Percentiles rank a stretch among this genome's conserved stretches.
Conservation (phyloP, 1,284 basidiomycete species). For the Tranzscheliella williamsii region DNA sequence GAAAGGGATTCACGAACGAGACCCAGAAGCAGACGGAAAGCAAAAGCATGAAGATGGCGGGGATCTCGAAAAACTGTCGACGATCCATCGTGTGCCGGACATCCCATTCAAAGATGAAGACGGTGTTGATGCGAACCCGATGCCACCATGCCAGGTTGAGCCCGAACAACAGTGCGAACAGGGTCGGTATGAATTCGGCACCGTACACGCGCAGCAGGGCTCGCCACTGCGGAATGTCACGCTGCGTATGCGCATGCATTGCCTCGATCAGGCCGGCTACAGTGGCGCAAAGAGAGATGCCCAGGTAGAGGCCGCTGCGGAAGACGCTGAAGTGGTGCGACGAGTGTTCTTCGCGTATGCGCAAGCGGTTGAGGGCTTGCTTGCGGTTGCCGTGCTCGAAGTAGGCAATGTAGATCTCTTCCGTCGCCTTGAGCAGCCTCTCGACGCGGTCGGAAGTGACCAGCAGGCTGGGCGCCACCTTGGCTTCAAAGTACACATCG, state of each 20-base stretch:
- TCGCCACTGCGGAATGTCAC: slow-evolving; percentile 72
- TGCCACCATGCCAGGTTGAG: slow-evolving; percentile 81
- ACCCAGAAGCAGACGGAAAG: slow-evolving; percentile 83
- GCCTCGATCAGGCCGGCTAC: slow-evolving; percentile 72
- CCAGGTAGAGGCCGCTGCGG: slow-evolving; percentile 72
- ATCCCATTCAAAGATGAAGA: slow-evolving; percentile 79
- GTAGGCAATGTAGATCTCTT: slow-evolving; percentile 53
- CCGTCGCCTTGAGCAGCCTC: slow-evolving; percentile 70
- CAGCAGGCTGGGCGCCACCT: slow-evolving; percentile 65
- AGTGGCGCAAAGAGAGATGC: slow-evolving; percentile 76
- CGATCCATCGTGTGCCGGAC: slow-evolving; percentile 75
- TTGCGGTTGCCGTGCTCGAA: slow-evolving; percentile 79
- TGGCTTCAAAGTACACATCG: slow-evolving; percentile 76
- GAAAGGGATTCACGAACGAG: slow-evolving; percentile 68
- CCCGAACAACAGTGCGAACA: slow-evolving; percentile 77
- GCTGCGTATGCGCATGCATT: slow-evolving; percentile 68
- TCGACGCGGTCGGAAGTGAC: slow-evolving; percentile 68
- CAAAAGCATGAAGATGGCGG: slow-evolving; percentile 74
- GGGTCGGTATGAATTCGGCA: slow-evolving; percentile 72
- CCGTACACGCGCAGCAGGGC: slow-evolving; percentile 81
- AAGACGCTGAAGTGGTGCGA: slow-evolving; percentile 72
- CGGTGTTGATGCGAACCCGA: slow-evolving; percentile 77
- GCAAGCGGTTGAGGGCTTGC: slow-evolving; percentile 72
- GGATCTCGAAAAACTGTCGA: slow-evolving; percentile 81
- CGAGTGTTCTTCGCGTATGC: slow-evolving; percentile 63